Evolutionary conservation across 345 rosid species (phyloP).

Genomic region (Lumnitzera littorea): DNA sequence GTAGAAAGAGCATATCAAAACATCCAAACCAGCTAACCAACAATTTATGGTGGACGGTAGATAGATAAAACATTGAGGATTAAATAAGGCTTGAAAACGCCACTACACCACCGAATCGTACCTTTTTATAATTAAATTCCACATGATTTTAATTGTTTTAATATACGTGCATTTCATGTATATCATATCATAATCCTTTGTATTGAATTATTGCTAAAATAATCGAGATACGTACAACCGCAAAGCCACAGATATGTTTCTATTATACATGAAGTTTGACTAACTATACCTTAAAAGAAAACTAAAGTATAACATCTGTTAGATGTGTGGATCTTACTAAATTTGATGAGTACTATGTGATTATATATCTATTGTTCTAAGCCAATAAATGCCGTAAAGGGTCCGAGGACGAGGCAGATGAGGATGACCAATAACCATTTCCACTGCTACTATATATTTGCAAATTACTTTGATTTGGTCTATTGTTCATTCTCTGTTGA

Average conservation of each 20-base stretch:
- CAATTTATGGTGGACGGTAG: slow-evolving; percentile 9
- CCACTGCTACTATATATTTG: slow-evolving; percentile 1
- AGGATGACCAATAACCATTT: slow-evolving; percentile 59
- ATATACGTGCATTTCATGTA: neutral
- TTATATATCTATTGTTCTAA: slow-evolving; percentile 20
- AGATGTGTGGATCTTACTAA: too few relatives aligned
- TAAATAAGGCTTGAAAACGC: neutral
- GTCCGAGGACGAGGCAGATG: slow-evolving; percentile 52
- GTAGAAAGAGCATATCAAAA: slow-evolving; percentile 8
- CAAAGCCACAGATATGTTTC: too few relatives aligned
- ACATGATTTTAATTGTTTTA: neutral
- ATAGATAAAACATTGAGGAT: neutral
- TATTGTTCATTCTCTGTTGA: slow-evolving; percentile 12
- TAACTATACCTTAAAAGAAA: too few relatives aligned
- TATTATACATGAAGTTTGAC: too few relatives aligned
- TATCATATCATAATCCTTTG: neutral
- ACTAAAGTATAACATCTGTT: too few relatives aligned
- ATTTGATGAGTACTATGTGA: neutral
- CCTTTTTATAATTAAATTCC: neutral
- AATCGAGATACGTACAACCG: too few relatives aligned
- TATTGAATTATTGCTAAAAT: too few relatives aligned
- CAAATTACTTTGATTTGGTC: slow-evolving; percentile 22
- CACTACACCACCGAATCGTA: neutral
- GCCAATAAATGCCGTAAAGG: slow-evolving; percentile 69
- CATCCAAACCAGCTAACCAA: slow-evolving; percentile 5